Evolutionary conservation across 2,329 filamentous ascomycete species (phyloP), one percentile per base, ranked within the genome.

Genomic region (Ascochyta rabiei): DNA sequence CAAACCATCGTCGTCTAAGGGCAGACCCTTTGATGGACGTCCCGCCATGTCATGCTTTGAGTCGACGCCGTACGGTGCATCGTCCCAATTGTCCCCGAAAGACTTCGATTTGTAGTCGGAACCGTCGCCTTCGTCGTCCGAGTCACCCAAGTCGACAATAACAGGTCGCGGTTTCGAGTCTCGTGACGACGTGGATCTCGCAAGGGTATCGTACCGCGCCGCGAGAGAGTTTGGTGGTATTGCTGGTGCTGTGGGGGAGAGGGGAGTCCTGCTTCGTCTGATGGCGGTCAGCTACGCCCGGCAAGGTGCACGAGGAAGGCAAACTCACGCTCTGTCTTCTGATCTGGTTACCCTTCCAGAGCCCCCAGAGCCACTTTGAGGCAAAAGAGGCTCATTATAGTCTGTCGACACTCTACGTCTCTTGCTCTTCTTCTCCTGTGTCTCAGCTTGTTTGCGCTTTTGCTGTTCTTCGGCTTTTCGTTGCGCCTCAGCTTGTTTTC

Each of bases 161-260:
- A 64, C 21, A 12, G 67, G 47, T 12, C 47, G 15, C 38, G 37
- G 15, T 59, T 64, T 18, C 42, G 24, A 35, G 18, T 16, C 41
- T 21, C 49, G 46, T 6, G 37, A 42, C 19, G 19, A 60, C 4
- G 57, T 46, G 2, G 59, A 62, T 33, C 63, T 68, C 19, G 66
- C 56, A 31, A 71, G 57, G 7, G 60, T 63, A 18, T 74, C 64
- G 52, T 74, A 72, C n/a, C 69, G 66, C 8, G 63, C 53, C 19
- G 66, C 49, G 35, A 72, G 65, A 2, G 70, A 68, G 26, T 64
- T 60, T 3, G 64, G 28, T 9, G 48, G 47, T n/a, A 56, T 49
- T 23, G 43, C 39, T 9, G 48, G 24, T 18, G 60, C 62, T 18
- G 54, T 56, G 18, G 67, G 66, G 1, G 69, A 69, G 46, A 62